Evolutionary conservation across 73 alveolate genomes (phyloP).

Genomic region (Tetrahymena elliotti): DNA sequence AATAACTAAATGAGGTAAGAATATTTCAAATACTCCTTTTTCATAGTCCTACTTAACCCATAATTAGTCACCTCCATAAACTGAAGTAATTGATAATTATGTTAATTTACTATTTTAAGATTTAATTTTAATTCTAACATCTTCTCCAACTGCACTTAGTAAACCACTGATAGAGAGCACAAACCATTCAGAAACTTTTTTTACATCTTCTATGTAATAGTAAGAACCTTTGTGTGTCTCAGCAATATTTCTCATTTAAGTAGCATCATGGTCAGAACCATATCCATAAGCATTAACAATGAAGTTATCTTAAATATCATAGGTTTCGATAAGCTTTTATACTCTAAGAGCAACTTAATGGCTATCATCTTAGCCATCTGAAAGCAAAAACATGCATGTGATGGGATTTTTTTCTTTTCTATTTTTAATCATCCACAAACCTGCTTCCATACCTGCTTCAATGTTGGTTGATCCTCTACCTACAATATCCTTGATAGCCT

Average conservation of each 20-base stretch:
- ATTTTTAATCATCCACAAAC: conserved; percentile 43
- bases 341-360: conserved; percentile 18
- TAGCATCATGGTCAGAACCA: conserved; percentile 74
- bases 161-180: conserved; percentile 44
- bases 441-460: conserved; percentile 30
- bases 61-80: not conserved
- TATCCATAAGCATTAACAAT: conserved; percentile 71
- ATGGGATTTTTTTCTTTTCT: conserved; percentile 55
- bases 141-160: conserved; percentile 40
- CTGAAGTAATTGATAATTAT: not conserved
- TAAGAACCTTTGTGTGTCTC: conserved; percentile 63
- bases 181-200: conserved; percentile 25
- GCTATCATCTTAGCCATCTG: conserved; percentile 73
- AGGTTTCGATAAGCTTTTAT: conserved; percentile 27
- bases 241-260: conserved; percentile 62
- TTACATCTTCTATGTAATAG: conserved; percentile 38
- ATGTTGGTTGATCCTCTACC: conserved; percentile 22
- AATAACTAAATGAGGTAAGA: not conserved
- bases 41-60: not conserved
- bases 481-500: not conserved
- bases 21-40: not conserved
- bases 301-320: conserved; percentile 37
- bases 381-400: conserved; percentile 51
- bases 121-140: conserved; percentile 14
- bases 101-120: not conserved